Evolutionary conservation across 2,329 filamentous ascomycete species (phyloP).

Genomic region (Conoideocrella luteorostrata): DNA sequence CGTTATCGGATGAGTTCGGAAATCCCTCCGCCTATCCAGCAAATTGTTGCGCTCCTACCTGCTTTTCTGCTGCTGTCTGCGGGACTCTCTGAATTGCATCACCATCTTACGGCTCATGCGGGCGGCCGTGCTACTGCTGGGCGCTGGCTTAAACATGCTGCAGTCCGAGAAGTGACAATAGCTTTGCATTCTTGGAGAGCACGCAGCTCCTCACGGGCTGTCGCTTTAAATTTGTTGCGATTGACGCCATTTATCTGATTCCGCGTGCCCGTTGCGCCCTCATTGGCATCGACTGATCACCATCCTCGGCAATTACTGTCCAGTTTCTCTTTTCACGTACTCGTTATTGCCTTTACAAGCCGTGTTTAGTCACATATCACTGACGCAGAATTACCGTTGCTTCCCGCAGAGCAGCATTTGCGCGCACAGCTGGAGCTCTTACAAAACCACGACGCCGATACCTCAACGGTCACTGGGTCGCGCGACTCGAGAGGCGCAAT

Average conservation of each 20-base stretch:
- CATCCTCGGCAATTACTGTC: no score
- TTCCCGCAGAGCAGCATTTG: constrained; percentile 32
- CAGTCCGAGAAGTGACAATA: neutral
- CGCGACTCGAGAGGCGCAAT: constrained; percentile 24
- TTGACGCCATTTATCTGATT: neutral
- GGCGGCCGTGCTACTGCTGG: neutral
- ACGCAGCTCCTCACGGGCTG: neutral
- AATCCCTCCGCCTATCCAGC: neutral
- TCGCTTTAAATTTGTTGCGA: neutral
- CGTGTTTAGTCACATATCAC: constrained; percentile 6
- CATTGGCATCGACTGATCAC: no score
- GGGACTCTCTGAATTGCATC: neutral
- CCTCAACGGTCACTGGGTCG: constrained; percentile 23
- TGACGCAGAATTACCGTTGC: constrained; percentile 14
- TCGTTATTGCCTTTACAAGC: neutral
- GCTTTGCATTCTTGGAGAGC: neutral
- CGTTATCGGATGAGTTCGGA: neutral
- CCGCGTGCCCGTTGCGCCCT: no score
- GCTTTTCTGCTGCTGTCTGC: neutral
- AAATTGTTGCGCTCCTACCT: constrained; percentile 1
- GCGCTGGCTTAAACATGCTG: neutral
- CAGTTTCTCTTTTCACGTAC: neutral
- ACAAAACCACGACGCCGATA: constrained; percentile 31
- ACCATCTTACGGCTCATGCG: neutral
- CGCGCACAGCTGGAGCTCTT: constrained; percentile 38